phyloP scores from a whole-genome alignment of 2,329 filamentous ascomycete genomes.

The Cryoendolithus antarcticus region DNA sequence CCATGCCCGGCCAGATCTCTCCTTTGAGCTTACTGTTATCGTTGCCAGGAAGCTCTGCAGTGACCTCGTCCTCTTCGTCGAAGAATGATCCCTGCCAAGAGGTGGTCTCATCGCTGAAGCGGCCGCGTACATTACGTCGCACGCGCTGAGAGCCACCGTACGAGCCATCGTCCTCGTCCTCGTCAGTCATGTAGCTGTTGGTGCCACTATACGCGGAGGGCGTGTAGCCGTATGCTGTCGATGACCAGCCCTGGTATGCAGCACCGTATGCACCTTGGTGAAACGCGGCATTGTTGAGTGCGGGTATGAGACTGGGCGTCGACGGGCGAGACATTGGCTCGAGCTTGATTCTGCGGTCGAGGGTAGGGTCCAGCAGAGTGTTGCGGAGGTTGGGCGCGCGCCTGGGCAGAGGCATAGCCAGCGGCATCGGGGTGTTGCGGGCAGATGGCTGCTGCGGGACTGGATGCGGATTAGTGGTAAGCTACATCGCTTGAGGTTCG shows the following conservation, averaged over 20 bases:
- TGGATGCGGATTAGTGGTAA: not conserved
- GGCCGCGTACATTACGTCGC: slow-evolving; percentile 3
- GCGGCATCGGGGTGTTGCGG: slow-evolving; percentile 14
- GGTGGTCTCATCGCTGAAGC: slow-evolving; percentile 10
- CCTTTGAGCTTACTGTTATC: slow-evolving; percentile 51
- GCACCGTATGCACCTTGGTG: slow-evolving; percentile 19
- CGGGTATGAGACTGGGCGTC: slow-evolving; percentile 13
- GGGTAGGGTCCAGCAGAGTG: slow-evolving; percentile 20
- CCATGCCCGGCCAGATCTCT: slow-evolving; percentile 65
- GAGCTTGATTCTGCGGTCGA: slow-evolving; percentile 14
- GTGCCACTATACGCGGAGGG: slow-evolving; percentile 13
- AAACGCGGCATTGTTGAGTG: slow-evolving; percentile 8
- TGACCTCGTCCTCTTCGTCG: slow-evolving; percentile 21
- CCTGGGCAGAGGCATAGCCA: slow-evolving; percentile 4
- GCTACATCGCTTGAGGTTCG: too few relatives aligned
- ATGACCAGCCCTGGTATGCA: slow-evolving; percentile 26
- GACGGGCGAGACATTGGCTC: slow-evolving; percentile 16
- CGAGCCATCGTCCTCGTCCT: slow-evolving; percentile 7
- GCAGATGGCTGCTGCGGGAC: slow-evolving; percentile 5
- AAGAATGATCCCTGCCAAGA: slow-evolving; percentile 8
- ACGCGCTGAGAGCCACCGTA: slow-evolving; percentile 2
- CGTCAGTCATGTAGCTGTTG: slow-evolving; percentile 8
- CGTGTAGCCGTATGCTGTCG: slow-evolving; percentile 6
- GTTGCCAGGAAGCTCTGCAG: slow-evolving; percentile 5
- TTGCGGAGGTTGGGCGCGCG: slow-evolving; percentile 12